Evolutionary conservation across 2,329 filamentous ascomycete species (phyloP).

Genomic region (Fusarium nodosum): DNA sequence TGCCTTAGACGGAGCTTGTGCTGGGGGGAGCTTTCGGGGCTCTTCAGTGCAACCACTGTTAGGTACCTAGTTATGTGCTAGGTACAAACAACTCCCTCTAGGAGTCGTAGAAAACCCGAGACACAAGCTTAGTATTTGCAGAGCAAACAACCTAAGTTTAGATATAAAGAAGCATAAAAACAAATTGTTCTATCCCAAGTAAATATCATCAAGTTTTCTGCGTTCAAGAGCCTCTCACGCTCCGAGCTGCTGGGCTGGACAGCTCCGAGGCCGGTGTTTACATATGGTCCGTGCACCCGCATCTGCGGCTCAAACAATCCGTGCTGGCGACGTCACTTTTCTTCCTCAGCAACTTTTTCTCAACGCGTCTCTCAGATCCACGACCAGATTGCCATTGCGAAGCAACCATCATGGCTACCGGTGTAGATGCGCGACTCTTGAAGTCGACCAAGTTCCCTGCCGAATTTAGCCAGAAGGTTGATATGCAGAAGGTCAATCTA

Average conservation of each 20-base stretch:
- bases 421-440: constrained; percentile 89
- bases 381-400: constrained; percentile 35
- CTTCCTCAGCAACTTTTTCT: constrained; percentile 41
- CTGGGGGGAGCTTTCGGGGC: constrained; percentile 15
- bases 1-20: constrained; percentile 16
- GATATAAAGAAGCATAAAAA: background rate
- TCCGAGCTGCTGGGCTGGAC: background rate
- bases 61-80: background rate
- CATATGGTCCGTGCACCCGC: constrained; percentile 35
- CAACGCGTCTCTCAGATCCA: constrained; percentile 36
- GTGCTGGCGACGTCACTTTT: constrained; percentile 52
- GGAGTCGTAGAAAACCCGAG: background rate
- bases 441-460: constrained; percentile 93
- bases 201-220: background rate
- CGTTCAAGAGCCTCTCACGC: background rate
- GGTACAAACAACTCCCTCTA: background rate
- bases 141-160: background rate
- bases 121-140: background rate
- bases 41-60: constrained; percentile 24
- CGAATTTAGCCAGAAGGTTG: constrained; percentile 95
- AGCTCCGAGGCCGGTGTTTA: background rate
- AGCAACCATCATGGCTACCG: constrained; percentile 75
- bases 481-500: constrained; percentile 96
- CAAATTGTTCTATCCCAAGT: background rate
- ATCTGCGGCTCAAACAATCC: constrained; percentile 11